A percentile compares a stretch with the other conserved stretches of the same genome.
Evolutionary conservation across 2,329 filamentous ascomycete genomes (phyloP).

Genomic region (Colletotrichum sublineola): DNA sequence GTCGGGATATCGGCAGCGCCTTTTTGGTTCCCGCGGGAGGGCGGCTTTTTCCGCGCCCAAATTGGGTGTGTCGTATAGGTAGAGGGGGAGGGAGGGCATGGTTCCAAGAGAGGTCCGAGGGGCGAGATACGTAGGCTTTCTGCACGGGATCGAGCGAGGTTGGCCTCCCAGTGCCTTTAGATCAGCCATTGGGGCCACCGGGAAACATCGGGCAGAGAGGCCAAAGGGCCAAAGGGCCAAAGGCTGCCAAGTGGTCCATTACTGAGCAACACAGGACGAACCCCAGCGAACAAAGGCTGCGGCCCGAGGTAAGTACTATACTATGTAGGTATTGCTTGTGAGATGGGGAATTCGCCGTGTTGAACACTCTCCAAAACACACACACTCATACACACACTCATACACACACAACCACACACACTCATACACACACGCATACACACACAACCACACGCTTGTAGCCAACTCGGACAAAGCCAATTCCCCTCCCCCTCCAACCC

Average conservation of each 20-base stretch:
- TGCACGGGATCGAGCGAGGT: neutral
- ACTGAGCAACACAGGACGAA: slow-evolving; percentile 35
- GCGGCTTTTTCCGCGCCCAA: slow-evolving; percentile 6
- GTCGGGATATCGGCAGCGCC: slow-evolving; percentile 33
- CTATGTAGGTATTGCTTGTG: neutral
- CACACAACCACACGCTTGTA: slow-evolving; percentile 3
- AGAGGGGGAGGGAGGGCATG: neutral
- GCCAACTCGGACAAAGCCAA: slow-evolving; percentile 10
- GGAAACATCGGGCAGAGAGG: neutral
- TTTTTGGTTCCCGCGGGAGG: neutral
- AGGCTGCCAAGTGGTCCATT: neutral
- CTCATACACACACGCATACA: neutral
- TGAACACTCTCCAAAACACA: neutral
- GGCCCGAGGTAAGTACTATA: neutral
- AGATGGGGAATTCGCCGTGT: slow-evolving; percentile 17
- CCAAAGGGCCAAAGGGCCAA: no score
- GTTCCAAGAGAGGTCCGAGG: neutral
- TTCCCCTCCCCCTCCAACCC: neutral
- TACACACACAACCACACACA: neutral
- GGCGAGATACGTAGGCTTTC: neutral
- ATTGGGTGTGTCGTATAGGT: neutral
- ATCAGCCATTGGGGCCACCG: neutral
- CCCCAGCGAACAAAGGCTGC: slow-evolving; percentile 5
- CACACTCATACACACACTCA: neutral
- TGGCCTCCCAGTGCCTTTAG: neutral